Base-by-base conservation (phyloP, 352 stramenopile species). In the Pythium rhizo-oryzae region DNA sequence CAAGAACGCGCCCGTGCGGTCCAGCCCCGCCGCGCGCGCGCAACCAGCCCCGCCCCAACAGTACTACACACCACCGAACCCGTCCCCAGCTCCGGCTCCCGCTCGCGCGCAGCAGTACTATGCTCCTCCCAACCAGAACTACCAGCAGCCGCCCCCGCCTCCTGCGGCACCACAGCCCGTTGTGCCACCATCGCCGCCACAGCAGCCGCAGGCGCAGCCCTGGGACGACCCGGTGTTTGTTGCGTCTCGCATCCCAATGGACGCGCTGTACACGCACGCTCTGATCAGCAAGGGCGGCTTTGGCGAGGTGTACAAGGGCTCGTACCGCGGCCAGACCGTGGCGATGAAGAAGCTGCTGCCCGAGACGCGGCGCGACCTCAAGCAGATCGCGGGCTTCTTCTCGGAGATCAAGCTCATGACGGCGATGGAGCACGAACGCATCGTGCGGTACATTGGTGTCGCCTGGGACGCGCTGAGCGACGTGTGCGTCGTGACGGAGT, bases 401-500 rank as follows among this genome's bases (percentile, higher is more conserved):
- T 21, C 58, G 5, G 71, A 78, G 58, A 69, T 78, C 49, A 69
- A 73, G 24, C 61, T 75, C 24, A 56, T 41, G 37, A 62, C 71
- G 37, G 28, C 55, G 23, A 63, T 78, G 46, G 44, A 63, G 13
- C 71, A 78, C 54, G 49, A 62, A 8, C 66, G 60, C 8, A 75
- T 78, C 30, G 67, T 78, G 25, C 24, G 52, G 41, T 78, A 69
- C 44, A 62, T 78, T 44, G 71, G 67, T 8, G 64, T 78, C 3
- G 56, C 71, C 21, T 78, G 71, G 71, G 60, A 71, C 11, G 61
- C 62, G 19, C 57, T 75, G 1, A 63, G 50, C 30, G 62, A 80
- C 24, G 33, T 75, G 8, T 70, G 66, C 16, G 65, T 59, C 23
- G 66, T 79, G n/a, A 72, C 60, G 4, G 72, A 79, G 25, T 76